A percentile compares a stretch with the other conserved stretches of the same genome.
Conservation (phyloP, 257 asterid species). For the Nicotiana noctiflora region DNA sequence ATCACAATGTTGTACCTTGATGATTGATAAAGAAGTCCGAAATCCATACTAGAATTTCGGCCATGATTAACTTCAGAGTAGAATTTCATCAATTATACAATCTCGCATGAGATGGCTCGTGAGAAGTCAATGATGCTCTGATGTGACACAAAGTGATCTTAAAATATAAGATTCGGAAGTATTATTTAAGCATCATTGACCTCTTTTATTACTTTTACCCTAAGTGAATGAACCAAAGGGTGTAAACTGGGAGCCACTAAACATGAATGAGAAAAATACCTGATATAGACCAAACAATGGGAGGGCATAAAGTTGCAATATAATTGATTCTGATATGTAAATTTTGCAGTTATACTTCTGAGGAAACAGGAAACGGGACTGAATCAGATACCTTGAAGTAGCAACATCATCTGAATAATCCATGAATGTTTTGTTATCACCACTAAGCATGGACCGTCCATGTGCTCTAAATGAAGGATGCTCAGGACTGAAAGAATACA, state of each 20-base stretch:
- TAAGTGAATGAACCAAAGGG: neutral
- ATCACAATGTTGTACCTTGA: neutral
- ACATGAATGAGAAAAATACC: neutral
- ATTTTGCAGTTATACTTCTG: neutral
- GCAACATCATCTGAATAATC: conserved; percentile 51
- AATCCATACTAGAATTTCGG: neutral
- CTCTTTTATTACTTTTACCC: neutral
- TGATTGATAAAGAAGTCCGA: neutral
- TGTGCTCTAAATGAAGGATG: conserved; percentile 70
- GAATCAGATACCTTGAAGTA: conserved; percentile 46
- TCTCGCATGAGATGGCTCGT: neutral
- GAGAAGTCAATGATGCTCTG: neutral
- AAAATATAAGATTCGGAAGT: neutral
- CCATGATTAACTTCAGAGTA: neutral
- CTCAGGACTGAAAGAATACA: conserved; percentile 61
- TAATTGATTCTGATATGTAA: neutral
- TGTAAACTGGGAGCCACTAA: neutral
- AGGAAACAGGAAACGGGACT: neutral
- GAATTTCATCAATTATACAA: neutral
- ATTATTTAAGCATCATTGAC: neutral
- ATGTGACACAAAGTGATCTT: neutral
- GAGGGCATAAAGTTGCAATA: neutral
- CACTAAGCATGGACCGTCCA: conserved; percentile 84
- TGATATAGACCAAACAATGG: neutral
- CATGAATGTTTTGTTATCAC: conserved; percentile 49